phyloP scores from a whole-genome alignment of 164 flowering plant genomes.

The Taxillus chinensis region DNA sequence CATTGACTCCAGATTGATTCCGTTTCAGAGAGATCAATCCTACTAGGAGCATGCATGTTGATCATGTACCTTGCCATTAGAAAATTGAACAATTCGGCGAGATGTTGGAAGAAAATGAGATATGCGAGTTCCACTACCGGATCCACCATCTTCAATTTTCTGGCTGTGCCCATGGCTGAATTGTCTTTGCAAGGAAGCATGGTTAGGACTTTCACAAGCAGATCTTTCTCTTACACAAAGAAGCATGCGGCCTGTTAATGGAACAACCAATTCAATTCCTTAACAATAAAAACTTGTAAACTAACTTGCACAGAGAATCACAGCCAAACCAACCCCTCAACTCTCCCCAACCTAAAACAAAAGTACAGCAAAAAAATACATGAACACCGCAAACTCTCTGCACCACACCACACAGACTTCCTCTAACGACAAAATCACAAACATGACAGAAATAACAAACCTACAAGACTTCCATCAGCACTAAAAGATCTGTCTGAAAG shows the following conservation, averaged over 20 bases:
- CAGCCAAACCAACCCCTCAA: too few relatives aligned
- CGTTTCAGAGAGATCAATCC: not conserved
- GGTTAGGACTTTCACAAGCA: constrained; percentile 45
- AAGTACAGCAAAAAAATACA: too few relatives aligned
- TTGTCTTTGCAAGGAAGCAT: constrained; percentile 87
- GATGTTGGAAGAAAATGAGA: constrained; percentile 96
- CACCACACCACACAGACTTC: too few relatives aligned
- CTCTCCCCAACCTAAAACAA: too few relatives aligned
- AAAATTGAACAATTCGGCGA: constrained; percentile 94
- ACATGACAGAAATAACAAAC: too few relatives aligned
- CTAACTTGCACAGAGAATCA: too few relatives aligned
- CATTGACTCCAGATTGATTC: not conserved
- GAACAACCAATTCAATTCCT: not conserved
- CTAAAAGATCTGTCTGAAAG: too few relatives aligned
- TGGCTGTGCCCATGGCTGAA: constrained; percentile 90
- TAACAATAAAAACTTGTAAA: too few relatives aligned
- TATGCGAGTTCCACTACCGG: constrained; percentile 67
- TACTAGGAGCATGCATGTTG: not conserved
- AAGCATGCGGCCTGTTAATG: constrained; percentile 83
- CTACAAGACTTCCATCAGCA: too few relatives aligned
- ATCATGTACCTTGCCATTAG: constrained; percentile 72
- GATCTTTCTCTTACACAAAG: constrained; percentile 93
- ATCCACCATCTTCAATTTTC: constrained; percentile 71
- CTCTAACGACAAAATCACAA: too few relatives aligned
- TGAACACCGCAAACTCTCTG: too few relatives aligned